Conservation (phyloP, 192 early-diverging fungal species). For the Oehlia diaphana region DNA sequence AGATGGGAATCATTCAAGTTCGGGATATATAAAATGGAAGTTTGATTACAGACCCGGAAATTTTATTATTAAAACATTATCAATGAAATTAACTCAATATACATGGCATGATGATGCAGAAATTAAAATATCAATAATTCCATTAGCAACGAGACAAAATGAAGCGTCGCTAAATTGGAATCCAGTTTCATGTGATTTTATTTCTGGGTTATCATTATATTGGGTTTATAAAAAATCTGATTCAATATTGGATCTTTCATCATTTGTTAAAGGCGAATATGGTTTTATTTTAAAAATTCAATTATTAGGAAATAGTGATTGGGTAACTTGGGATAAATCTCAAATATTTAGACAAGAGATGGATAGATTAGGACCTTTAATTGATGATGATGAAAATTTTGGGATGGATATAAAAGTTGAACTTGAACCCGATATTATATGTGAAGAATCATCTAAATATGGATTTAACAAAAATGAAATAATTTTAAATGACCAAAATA, state of each 20-base stretch:
- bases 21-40: not conserved
- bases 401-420: not conserved
- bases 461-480: not conserved
- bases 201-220: too few species aligned
- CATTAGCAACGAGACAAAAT: not conserved
- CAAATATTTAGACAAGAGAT: not conserved
- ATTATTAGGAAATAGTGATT: not conserved
- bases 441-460: not conserved
- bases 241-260: not conserved
- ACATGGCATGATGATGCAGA: not conserved
- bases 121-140: not conserved
- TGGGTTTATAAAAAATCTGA: not conserved
- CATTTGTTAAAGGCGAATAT: not conserved
- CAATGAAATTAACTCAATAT: not conserved
- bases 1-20: too few species aligned
- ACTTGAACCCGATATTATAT: not conserved
- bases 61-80: not conserved
- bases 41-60: conserved; percentile 13
- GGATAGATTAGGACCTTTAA: not conserved
- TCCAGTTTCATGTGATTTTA: not conserved
- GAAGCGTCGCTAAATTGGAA: not conserved
- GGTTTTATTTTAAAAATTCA: not conserved
- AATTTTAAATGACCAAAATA: not conserved
- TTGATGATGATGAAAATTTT: conserved; percentile 1
- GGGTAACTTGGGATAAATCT: not conserved